phyloP scores from a whole-genome alignment of 2,329 filamentous ascomycete genomes.

The Diaporthe vaccinii region DNA sequence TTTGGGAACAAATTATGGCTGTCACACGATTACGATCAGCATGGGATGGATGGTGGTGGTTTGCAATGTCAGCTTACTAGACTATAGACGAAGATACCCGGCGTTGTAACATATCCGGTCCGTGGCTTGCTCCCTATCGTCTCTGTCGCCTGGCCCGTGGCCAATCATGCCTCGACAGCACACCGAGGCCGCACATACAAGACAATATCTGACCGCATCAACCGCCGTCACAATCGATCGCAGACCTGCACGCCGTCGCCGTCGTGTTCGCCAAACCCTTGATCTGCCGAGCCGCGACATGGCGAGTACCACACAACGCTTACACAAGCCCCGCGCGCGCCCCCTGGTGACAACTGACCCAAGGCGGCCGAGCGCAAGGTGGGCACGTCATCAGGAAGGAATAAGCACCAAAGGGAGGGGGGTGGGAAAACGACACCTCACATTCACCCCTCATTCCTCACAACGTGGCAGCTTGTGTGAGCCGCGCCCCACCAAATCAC shows the following conservation, averaged over 20 bases:
- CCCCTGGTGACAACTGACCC: background rate
- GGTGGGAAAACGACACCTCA: constrained; percentile 25
- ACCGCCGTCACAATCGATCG: background rate
- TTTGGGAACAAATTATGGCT: constrained; percentile 15
- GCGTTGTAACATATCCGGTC: background rate
- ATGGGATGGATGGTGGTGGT: constrained; percentile 8
- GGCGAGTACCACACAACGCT: constrained; percentile 8
- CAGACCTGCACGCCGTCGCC: constrained; percentile 8
- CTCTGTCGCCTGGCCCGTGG: background rate
- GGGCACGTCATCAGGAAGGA: constrained; percentile 4
- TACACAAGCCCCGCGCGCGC: constrained; percentile 10
- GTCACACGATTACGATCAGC: constrained; percentile 26
- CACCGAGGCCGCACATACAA: constrained; percentile 5
- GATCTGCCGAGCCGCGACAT: constrained; percentile 21
- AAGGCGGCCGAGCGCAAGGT: background rate
- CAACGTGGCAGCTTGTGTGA: constrained; percentile 19
- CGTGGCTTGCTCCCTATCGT: background rate
- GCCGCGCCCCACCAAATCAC: constrained; percentile 7
- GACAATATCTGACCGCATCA: constrained; percentile 22
- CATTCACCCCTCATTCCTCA: constrained; percentile 29
- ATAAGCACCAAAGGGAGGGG: background rate
- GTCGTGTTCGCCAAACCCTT: constrained; percentile 4
- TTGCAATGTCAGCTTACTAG: constrained; percentile 30
- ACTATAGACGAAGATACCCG: constrained; percentile 7
- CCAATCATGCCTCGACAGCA: constrained; percentile 27